Base-by-base conservation (phyloP, 23 red algal genomes). In the Gracilaria domingensis region DNA sequence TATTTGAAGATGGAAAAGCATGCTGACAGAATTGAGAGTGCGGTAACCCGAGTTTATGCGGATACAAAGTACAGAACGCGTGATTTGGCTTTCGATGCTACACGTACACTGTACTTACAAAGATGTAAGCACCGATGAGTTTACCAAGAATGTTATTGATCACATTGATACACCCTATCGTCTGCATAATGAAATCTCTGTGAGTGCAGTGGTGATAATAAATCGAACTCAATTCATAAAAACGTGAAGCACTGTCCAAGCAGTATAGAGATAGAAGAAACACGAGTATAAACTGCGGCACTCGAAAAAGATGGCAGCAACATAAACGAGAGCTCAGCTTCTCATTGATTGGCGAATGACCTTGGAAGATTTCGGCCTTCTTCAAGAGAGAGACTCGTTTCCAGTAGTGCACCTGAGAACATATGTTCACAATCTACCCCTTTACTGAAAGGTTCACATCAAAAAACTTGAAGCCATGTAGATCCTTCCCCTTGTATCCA, bases 21-120 rank as follows among this genome's bases (percentile, higher is more conserved):
- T 76, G 97, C 97, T 21, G 82, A 95, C 47, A 50, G 34, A 26
- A 99, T 99, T 85, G 94, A 99, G 64, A 37, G 51, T 24, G 97
- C 97, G n/a, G 88, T 99, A 28, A 79, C 83, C 12, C 57, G 81
- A 16, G 86, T 95, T 16, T 90, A 78, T 34, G 45, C 35, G 37
- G 59, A 66, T 44, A 88, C 81, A 4, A 81, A 95, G n/a, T 59
- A 81, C 38, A 94, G 89, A 20, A 99, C 97, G 17, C 83, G 90
- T 18, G 97, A 99, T 69, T 28, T 77, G 21, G 49, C 90, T 44
- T 47, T 69, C 44, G 25, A 61, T 38, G 53, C 83, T 36, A n/a
- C n/a, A n/a, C n/a, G n/a, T n/a, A n/a, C n/a, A n/a, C n/a, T n/a
- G n/a, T n/a, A 53, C 75, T 50, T 88, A 75, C 5, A 82, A 86